These are phyloP conservation scores for Coniophora puteana DNA, from an alignment of 1,284 basidiomycete species.

Conservation along the genomic window DNA sequence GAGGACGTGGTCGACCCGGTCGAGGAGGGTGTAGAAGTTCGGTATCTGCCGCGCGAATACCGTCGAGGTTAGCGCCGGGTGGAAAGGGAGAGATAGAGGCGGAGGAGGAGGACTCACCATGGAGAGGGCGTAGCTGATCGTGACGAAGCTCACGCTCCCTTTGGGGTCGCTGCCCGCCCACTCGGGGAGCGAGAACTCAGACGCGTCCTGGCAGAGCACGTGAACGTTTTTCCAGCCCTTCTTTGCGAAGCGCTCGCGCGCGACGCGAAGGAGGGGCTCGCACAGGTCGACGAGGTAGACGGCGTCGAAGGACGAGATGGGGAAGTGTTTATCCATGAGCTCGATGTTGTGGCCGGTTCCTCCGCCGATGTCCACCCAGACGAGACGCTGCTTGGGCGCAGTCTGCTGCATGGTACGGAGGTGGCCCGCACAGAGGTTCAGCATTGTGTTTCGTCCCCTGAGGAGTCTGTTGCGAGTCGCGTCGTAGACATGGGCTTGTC, in stretches of 20 bases:
- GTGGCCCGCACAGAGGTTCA: slow-evolving; percentile 67
- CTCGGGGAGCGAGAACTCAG: slow-evolving; percentile 63
- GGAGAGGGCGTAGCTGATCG: slow-evolving; percentile 71
- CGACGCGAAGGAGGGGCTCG: slow-evolving; percentile 72
- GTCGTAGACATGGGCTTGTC: slow-evolving; percentile 73
- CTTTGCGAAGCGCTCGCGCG: slow-evolving; percentile 62
- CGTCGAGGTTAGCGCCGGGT: slow-evolving; percentile 1
- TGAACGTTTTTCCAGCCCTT: slow-evolving; percentile 76
- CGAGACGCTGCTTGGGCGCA: slow-evolving; percentile 44
- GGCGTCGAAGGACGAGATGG: slow-evolving; percentile 61
- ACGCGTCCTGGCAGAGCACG: slow-evolving; percentile 75
- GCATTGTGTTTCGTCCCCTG: slow-evolving; percentile 70
- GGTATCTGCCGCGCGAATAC: too few species aligned
- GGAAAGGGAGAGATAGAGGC: not conserved
- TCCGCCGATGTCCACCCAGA: slow-evolving; percentile 85
- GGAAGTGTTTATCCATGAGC: slow-evolving; percentile 72
- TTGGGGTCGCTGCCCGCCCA: slow-evolving; percentile 51
- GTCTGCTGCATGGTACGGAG: slow-evolving; percentile 45
- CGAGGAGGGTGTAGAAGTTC: slow-evolving; percentile 65
- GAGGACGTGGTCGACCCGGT: slow-evolving; percentile 69
- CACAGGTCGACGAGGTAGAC: slow-evolving; percentile 79
- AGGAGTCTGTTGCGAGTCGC: slow-evolving; percentile 55
- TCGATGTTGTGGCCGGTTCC: slow-evolving; percentile 86
- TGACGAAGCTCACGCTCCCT: slow-evolving; percentile 58
- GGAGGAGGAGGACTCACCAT: slow-evolving; percentile 43